Evolutionary conservation across 2,329 filamentous ascomycete species (phyloP), one percentile per base, ranked within the genome.

Genomic region (Trichophaea hybrida): DNA sequence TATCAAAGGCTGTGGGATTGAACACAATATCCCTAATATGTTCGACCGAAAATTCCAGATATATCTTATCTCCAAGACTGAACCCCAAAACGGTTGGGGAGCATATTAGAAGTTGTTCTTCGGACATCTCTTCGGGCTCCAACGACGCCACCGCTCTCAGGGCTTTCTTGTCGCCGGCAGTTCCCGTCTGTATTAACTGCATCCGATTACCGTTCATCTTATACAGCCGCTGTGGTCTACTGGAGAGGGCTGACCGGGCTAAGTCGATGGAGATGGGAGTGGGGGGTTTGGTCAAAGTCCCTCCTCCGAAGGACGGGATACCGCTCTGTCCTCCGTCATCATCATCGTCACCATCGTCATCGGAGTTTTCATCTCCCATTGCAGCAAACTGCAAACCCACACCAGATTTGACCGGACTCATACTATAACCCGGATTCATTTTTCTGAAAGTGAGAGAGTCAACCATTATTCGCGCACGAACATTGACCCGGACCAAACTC

Each of bases 1-100:
- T 89, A 53, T 86, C 81, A 72, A 93, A 95, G 0, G 89, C 89
- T 12, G 81, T 78, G 46, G 86, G 81, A 68, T 94, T 91, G 86
- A 86, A 95, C 38, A 82, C 78, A 63, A 95, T 91, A 3, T 94
- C 85, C 49, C 80, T 79, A 63, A 95, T 79, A 0, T 84, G 83
- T 0, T 85, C 86, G 17, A 96, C 83, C 0, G 82, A 83, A 68
- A 95, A 88, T 61, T 61, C 50, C 65, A 65, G 78, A 90, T 89
- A 96, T 7, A 88, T 76, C 73, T 94, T 95, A 72, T 94, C 88
- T 0, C 81, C 82, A 70, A 95, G 94, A 0, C 87, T 81, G 68
- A 94, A 95, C 0, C 89, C 90, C 1, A 94, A 78, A 0, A 94
- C 86, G 0, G 94, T 83, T 0, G 89, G 85, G 1, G 86, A 91